phyloP scores from a whole-genome alignment of 2,329 filamentous ascomycete genomes.

The Fusarium sacchari region DNA sequence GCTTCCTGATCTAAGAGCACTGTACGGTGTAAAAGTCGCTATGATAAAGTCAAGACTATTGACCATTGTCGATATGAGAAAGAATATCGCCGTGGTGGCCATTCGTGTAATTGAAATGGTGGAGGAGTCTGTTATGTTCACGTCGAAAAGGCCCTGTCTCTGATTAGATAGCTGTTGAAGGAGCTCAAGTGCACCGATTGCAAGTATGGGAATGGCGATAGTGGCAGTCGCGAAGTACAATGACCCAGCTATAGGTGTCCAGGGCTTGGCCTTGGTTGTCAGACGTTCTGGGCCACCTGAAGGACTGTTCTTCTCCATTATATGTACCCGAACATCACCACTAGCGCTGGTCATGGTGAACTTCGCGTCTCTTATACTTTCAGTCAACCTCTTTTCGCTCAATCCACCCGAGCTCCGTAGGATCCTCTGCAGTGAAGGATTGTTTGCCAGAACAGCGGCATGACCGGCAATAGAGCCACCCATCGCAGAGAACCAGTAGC shows the following conservation, averaged over 20 bases:
- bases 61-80: neutral
- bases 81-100: neutral
- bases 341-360: accelerated
- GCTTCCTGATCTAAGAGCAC: neutral
- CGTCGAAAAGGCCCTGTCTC: neutral
- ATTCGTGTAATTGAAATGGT: neutral
- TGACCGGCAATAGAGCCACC: accelerated
- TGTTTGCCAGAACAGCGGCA: neutral
- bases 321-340: accelerated
- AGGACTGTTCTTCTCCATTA: accelerated
- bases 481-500: accelerated
- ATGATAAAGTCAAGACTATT: neutral
- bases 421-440: neutral
- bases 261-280: accelerated
- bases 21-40: neutral
- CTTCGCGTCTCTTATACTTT: accelerated
- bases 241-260: neutral
- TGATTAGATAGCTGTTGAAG: accelerated
- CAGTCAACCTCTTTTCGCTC: neutral
- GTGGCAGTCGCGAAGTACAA: accelerated
- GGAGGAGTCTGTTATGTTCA: neutral
- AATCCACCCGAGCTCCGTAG: accelerated
- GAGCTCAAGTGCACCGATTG: accelerated
- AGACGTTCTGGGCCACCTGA: accelerated
- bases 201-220: accelerated